phyloP scores from a whole-genome alignment of 257 asterid species.

The Solanum virginianum region DNA sequence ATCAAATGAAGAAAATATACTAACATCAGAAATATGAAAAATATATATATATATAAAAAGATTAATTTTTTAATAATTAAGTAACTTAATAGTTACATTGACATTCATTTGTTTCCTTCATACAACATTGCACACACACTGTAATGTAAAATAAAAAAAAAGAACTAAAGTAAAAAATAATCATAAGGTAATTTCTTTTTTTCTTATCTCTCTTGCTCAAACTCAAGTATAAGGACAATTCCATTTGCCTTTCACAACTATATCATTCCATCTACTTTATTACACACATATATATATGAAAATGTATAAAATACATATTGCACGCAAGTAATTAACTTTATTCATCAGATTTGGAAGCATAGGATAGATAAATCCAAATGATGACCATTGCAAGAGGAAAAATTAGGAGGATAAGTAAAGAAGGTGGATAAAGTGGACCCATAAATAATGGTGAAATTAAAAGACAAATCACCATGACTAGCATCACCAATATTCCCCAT shows the following conservation, averaged over 20 bases:
- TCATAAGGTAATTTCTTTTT: no score
- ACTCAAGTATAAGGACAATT: neutral
- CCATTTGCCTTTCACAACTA: neutral
- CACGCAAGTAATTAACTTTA: neutral
- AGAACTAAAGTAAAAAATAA: no score
- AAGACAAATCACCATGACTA: conserved; percentile 20
- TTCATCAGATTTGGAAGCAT: conserved; percentile 11
- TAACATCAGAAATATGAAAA: no score
- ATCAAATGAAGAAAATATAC: no score
- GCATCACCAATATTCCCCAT: conserved; percentile 43
- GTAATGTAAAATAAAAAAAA: neutral
- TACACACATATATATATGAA: neutral
- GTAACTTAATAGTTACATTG: neutral
- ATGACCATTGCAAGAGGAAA: conserved; percentile 28
- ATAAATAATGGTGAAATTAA: conserved; percentile 27
- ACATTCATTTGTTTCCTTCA: neutral
- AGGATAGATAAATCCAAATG: conserved; percentile 25
- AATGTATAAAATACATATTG: neutral
- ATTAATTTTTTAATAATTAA: no score
- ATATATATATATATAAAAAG: no score
- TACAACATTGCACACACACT: neutral
- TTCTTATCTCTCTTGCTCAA: no score
- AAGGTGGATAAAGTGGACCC: conserved; percentile 36
- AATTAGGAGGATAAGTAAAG: conserved; percentile 1
- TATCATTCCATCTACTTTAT: neutral